These are phyloP conservation scores for Arthrinium phaeospermum DNA, from an alignment of 2,329 filamentous ascomycete genomes.

Conservation along the genomic window DNA sequence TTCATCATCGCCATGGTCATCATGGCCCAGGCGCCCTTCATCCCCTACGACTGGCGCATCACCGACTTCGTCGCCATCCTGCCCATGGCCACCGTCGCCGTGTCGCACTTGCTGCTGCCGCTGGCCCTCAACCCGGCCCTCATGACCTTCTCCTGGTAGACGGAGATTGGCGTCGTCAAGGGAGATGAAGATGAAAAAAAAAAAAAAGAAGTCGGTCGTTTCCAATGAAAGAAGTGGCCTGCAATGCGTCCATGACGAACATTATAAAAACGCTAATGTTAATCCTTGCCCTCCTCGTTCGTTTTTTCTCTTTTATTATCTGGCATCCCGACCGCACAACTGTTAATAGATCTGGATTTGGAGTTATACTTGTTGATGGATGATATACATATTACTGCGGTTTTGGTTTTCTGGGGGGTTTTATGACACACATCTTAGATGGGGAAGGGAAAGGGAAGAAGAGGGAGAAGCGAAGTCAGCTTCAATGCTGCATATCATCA, in stretches of 20 bases:
- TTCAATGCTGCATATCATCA: slow-evolving; percentile 13
- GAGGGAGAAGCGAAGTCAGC: slow-evolving; percentile 2
- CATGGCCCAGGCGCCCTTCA: slow-evolving; percentile 65
- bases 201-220: background rate
- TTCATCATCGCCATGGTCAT: slow-evolving; percentile 68
- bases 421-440: slow-evolving; percentile 7
- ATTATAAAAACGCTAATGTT: background rate
- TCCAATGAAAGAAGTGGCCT: background rate
- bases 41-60: slow-evolving; percentile 70
- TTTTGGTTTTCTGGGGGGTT: background rate
- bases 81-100: slow-evolving; percentile 74
- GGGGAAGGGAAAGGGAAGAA: background rate
- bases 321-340: background rate
- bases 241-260: slow-evolving; percentile 10
- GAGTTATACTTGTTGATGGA: background rate
- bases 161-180: background rate
- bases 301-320: background rate
- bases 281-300: background rate
- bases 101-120: slow-evolving; percentile 73
- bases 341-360: slow-evolving; percentile 13
- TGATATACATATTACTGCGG: background rate
- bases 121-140: slow-evolving; percentile 78
- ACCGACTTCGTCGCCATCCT: slow-evolving; percentile 77
- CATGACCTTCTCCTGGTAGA: slow-evolving; percentile 79
- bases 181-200: background rate